These are phyloP conservation scores for Salvia rosmarinus DNA, from an alignment of 257 asterid genomes.

Conservation along the genomic window DNA sequence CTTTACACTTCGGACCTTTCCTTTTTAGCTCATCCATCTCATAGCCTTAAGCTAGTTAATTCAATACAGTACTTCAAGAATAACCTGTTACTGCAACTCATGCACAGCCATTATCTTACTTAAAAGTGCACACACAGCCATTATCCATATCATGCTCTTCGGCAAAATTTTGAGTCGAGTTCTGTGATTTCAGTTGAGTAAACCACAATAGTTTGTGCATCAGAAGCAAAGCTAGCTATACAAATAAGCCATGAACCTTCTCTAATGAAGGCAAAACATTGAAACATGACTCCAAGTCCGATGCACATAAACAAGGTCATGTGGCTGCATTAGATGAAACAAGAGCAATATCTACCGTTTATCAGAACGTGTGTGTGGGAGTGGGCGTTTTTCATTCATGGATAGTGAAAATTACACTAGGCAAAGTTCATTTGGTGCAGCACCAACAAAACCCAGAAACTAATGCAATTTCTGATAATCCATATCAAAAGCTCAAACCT, in stretches of 20 bases:
- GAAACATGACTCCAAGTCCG: no score
- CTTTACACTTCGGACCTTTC: not conserved
- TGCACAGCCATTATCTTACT: not conserved
- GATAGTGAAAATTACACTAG: not conserved
- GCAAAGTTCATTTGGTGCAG: not conserved
- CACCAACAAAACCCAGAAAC: conserved; percentile 5
- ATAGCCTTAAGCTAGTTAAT: not conserved
- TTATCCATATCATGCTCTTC: no score
- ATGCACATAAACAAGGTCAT: no score
- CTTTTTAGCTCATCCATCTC: not conserved
- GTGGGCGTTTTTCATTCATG: not conserved
- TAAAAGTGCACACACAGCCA: not conserved
- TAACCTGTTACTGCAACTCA: not conserved
- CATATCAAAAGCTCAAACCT: not conserved
- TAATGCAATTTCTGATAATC: not conserved
- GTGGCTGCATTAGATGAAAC: no score
- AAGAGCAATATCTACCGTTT: no score
- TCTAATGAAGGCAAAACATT: no score
- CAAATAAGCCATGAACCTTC: not conserved
- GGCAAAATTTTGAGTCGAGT: not conserved
- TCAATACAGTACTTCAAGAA: not conserved
- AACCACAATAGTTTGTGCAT: not conserved
- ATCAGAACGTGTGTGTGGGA: no score
- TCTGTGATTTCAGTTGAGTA: not conserved
- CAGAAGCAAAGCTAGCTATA: not conserved